A percentile compares a stretch with the other conserved stretches of the same genome.
phyloP scores from a whole-genome alignment of 2,329 filamentous ascomycete species.

The Phyllosticta citribraziliensis region DNA sequence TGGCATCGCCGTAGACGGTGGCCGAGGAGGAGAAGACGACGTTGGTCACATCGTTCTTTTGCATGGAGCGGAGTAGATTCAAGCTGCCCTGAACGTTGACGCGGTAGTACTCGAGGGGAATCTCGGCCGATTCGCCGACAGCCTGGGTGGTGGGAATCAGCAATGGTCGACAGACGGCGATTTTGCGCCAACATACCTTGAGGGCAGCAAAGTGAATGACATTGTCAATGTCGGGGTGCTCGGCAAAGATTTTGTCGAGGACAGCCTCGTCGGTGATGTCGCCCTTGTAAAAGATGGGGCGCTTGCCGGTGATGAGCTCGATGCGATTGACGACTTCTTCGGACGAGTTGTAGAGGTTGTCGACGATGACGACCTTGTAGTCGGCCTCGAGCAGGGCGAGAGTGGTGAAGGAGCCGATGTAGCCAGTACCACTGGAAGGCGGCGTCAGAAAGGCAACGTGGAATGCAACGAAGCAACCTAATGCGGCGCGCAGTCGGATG shows the following conservation, averaged over 20 bases:
- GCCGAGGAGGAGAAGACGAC: constrained; percentile 98
- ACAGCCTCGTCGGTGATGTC: constrained; percentile 81
- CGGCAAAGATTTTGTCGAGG: constrained; percentile 77
- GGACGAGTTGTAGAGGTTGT: constrained; percentile 96
- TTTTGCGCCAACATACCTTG: constrained; percentile 53
- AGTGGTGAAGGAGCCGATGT: constrained; percentile 96
- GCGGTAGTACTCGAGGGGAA: constrained; percentile 93
- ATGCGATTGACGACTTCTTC: constrained; percentile 87
- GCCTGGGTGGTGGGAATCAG: constrained; percentile 48
- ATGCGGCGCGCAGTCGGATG: background rate
- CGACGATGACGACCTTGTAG: constrained; percentile 93
- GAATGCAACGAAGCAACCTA: background rate
- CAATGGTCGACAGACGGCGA: constrained; percentile 1
- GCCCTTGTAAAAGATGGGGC: constrained; percentile 71
- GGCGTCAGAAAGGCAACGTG: constrained; percentile 4
- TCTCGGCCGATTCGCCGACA: constrained; percentile 88
- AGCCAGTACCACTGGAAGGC: constrained; percentile 74
- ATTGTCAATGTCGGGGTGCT: constrained; percentile 88
- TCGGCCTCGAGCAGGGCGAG: constrained; percentile 85
- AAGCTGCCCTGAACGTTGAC: constrained; percentile 94
- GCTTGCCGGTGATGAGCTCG: constrained; percentile 83
- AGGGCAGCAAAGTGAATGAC: constrained; percentile 98
- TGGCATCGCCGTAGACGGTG: constrained; percentile 96
- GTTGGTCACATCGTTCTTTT: constrained; percentile 81
- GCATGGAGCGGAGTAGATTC: constrained; percentile 76